These are phyloP conservation scores for Neopestalotiopsis sp. DNA, from an alignment of 2,329 filamentous ascomycete genomes.

Conservation along the genomic window DNA sequence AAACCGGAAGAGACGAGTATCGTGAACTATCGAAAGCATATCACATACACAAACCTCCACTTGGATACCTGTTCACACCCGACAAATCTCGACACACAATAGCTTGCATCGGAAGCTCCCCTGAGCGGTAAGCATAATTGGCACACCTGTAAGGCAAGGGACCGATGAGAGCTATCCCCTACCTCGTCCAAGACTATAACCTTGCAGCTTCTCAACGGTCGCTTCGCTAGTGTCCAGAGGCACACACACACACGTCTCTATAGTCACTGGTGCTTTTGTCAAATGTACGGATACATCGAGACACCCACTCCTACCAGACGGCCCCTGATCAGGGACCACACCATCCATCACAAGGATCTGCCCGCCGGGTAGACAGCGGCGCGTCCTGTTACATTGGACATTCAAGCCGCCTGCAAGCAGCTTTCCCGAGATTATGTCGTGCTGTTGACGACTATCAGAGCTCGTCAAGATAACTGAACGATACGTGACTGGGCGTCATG, in stretches of 20 bases:
- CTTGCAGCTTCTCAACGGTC: background rate
- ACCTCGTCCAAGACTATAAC: constrained; percentile 10
- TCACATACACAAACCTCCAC: no score
- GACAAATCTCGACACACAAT: background rate
- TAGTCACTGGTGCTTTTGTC: constrained; percentile 17
- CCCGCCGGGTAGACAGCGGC: constrained; percentile 32
- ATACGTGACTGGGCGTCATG: constrained; percentile 42
- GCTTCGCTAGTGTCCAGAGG: constrained; percentile 14
- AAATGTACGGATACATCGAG: constrained; percentile 28
- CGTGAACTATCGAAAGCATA: no score
- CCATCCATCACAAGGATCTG: constrained; percentile 27
- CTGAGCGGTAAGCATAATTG: constrained; percentile 5
- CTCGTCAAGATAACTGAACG: constrained; percentile 42
- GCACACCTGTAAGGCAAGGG: constrained; percentile 16
- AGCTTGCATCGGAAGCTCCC: background rate
- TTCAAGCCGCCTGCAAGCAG: constrained; percentile 40
- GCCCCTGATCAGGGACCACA: constrained; percentile 23
- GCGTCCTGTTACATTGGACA: constrained; percentile 33
- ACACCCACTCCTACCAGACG: constrained; percentile 19
- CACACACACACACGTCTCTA: background rate
- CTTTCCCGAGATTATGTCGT: constrained; percentile 43
- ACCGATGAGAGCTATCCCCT: constrained; percentile 6
- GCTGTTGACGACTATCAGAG: constrained; percentile 19
- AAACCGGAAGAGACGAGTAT: no score
- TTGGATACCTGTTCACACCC: no score